Base-by-base conservation (phyloP, 176 grass and related monocot species). In the Carex kokanica region DNA sequence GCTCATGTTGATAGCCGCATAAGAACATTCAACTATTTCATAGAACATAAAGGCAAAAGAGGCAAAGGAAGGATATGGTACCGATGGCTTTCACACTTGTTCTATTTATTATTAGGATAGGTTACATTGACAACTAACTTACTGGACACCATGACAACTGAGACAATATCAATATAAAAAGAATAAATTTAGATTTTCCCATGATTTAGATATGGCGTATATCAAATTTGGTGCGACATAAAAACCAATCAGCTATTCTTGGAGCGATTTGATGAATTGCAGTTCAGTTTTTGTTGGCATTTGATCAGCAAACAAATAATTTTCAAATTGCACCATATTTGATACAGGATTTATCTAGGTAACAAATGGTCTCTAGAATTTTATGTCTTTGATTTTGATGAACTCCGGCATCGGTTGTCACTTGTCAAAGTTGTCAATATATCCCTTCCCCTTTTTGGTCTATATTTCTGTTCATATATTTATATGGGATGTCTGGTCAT, bases 131-230 rank as follows among this genome's bases (percentile, higher is more conserved):
- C 18, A 80, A 43, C 64, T 15, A 36, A 64, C 11, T 31, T 64
- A 8, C 29, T 64, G 21, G 8, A 3, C 8, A 49, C 56, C 29
- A 79, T 49, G n/a, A 31, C 20, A 31, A 80, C 16, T 47, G 10
- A 82, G 14, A 65, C 32, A 38, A 63, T 66, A 52, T 62, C 75
- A 73, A 78, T 24, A 8, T 40, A 6, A 83, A 83, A 66, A 11
- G 17, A 36, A 80, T 59, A 79, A 79, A 32, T 79, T 57, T 36
- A 34, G 3, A 71, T 43, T 17, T 71, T 45, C 36, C 43, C 15
- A 8, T 43, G 66, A 70, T n/a, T 43, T 43, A 41, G 34, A 70
- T 36, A 34, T 64, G 27, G 36, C 7, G 14, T 70, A 10, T 43
- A n/a, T 70, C 17, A 43, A 70, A 70, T 71, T 71, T 10, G 17